These are phyloP conservation scores for Phytophthora hibernalis DNA, from an alignment of 352 stramenopile genomes.

Conservation along the genomic window DNA sequence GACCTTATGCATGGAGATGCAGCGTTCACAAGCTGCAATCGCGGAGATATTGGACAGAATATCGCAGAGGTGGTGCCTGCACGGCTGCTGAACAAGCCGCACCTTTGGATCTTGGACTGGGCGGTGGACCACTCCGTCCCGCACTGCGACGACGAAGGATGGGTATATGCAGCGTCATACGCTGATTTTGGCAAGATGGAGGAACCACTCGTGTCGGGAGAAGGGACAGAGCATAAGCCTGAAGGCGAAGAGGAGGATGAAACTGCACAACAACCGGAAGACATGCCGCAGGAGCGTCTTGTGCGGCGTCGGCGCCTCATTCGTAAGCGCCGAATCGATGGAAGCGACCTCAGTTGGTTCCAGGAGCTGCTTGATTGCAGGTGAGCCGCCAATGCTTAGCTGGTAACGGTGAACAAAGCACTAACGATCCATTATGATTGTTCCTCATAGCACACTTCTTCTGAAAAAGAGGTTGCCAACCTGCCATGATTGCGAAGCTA, in stretches of 20 bases:
- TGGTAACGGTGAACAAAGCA: background rate
- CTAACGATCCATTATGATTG: slow-evolving; percentile 14
- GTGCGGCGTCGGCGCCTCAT: slow-evolving; percentile 64
- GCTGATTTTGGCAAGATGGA: slow-evolving; percentile 41
- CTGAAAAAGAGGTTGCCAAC: slow-evolving; percentile 77
- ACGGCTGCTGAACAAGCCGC: slow-evolving; percentile 71
- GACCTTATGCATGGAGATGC: slow-evolving; percentile 50
- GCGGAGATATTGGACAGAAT: slow-evolving; percentile 58
- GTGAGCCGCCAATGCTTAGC: slow-evolving; percentile 31
- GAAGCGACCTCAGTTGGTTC: slow-evolving; percentile 83
- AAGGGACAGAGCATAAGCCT: background rate
- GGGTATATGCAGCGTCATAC: slow-evolving; percentile 68
- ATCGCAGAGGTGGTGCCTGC: slow-evolving; percentile 71
- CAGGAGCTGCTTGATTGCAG: slow-evolving; percentile 85
- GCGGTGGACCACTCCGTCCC: slow-evolving; percentile 59
- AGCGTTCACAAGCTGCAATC: slow-evolving; percentile 72
- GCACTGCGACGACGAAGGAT: slow-evolving; percentile 70
- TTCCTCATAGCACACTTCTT: slow-evolving; percentile 51
- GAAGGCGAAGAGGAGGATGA: slow-evolving; percentile 2
- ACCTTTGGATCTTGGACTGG: slow-evolving; percentile 80
- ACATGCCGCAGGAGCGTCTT: slow-evolving; percentile 20
- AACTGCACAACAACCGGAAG: slow-evolving; percentile 6
- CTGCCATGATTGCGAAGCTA: slow-evolving; percentile 75
- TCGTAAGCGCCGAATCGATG: slow-evolving; percentile 73
- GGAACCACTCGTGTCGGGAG: slow-evolving; percentile 2